A percentile compares a stretch with the other conserved stretches of the same genome.
These are phyloP conservation scores for Nadsonia fulvescens DNA, from an alignment of 805 yeast species.

Conservation along the genomic window DNA sequence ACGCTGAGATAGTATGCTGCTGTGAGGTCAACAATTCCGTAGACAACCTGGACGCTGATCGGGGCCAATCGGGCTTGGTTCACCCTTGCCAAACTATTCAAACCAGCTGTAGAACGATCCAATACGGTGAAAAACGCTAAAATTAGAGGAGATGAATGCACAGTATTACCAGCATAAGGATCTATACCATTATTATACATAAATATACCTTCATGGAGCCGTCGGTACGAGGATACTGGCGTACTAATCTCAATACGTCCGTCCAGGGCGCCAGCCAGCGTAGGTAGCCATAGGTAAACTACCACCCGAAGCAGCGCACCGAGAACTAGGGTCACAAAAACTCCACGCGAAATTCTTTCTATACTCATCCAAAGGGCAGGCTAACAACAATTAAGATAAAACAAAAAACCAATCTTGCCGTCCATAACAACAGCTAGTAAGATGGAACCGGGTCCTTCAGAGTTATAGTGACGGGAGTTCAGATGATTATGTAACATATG, in stretches of 20 bases:
- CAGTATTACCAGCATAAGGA: conserved; percentile 71
- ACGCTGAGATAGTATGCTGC: no score
- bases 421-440: neutral
- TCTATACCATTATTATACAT: conserved; percentile 36
- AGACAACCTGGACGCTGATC: no score
- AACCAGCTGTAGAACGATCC: conserved; percentile 43
- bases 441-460: neutral
- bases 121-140: conserved; percentile 30
- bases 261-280: conserved; percentile 21
- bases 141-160: conserved; percentile 70
- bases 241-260: conserved; percentile 51
- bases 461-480: conserved; percentile 1
- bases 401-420: no score
- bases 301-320: conserved; percentile 12
- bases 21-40: no score
- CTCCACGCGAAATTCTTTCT: no score
- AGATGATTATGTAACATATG: no score
- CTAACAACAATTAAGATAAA: no score
- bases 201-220: conserved; percentile 48
- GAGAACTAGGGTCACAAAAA: conserved; percentile 6
- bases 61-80: conserved; percentile 20
- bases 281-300: conserved; percentile 11
- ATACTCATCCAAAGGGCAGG: no score
- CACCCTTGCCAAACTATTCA: conserved; percentile 35
- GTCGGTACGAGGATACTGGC: conserved; percentile 50